Conservation (phyloP, 108 stramenopile genomes). For the Cylindrotheca closterium region DNA sequence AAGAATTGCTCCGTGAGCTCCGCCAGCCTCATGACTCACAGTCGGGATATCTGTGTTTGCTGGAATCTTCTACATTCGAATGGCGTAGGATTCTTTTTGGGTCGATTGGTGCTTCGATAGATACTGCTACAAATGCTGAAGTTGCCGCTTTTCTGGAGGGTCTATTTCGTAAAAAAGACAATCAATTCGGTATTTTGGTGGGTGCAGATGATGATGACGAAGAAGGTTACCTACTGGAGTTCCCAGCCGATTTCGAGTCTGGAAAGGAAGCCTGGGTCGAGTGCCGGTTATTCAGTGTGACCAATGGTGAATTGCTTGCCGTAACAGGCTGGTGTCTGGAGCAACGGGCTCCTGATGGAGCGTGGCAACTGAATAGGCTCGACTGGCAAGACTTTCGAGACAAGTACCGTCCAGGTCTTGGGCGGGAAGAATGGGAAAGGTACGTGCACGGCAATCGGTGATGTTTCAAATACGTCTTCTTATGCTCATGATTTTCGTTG, state of each 20-base stretch:
- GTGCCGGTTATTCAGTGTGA: constrained; percentile 47
- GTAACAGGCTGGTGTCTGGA: constrained; percentile 62
- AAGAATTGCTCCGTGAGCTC: constrained; percentile 21
- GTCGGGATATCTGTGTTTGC: constrained; percentile 30
- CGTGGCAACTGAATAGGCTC: constrained; percentile 66
- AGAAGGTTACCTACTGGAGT: constrained; percentile 18
- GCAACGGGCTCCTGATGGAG: constrained; percentile 36
- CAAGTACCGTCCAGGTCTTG: constrained; percentile 70
- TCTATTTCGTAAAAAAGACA: constrained; percentile 46
- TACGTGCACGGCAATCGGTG: too few relatives aligned
- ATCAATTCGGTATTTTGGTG: constrained; percentile 79
- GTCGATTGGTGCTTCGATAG: constrained; percentile 55
- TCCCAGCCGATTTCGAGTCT: constrained; percentile 65
- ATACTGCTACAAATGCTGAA: constrained; percentile 22
- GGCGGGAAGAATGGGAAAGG: constrained; percentile 77
- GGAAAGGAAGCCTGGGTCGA: constrained; percentile 68
- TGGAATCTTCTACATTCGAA: constrained; percentile 28
- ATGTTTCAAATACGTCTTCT: too few relatives aligned
- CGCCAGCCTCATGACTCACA: constrained; percentile 14
- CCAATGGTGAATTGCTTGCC: constrained; percentile 46
- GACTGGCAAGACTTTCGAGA: constrained; percentile 88
- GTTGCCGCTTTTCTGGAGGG: constrained; percentile 41
- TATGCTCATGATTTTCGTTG: too few relatives aligned
- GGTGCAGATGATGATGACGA: constrained; percentile 30
- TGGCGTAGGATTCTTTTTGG: constrained; percentile 43